phyloP scores from a whole-genome alignment of 805 yeast genomes.

The Ogataea parapolymorpha region DNA sequence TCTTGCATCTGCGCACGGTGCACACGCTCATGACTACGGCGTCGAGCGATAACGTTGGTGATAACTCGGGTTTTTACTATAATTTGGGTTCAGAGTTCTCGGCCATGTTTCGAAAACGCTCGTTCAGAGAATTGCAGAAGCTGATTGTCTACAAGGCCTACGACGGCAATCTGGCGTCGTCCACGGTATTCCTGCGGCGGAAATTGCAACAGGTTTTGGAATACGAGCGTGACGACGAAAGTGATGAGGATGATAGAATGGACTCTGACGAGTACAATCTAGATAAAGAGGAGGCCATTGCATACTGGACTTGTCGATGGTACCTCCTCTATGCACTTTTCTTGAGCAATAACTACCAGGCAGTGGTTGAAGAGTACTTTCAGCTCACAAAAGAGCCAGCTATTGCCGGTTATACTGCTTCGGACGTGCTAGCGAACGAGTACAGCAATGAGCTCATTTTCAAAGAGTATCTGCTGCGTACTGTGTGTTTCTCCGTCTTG shows the following conservation, averaged over 20 bases:
- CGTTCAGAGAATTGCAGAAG: constrained; percentile 19
- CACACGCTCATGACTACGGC: constrained; percentile 19
- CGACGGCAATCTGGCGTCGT: constrained; percentile 15
- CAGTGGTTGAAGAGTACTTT: constrained; percentile 23
- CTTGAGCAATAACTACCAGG: constrained; percentile 22
- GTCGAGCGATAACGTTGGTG: constrained; percentile 20
- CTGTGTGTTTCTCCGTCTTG: constrained; percentile 20
- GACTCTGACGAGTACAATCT: constrained; percentile 12
- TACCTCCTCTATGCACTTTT: constrained; percentile 26
- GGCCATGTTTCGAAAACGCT: constrained; percentile 9
- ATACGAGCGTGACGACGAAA: constrained; percentile 19
- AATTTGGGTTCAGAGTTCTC: constrained; percentile 21
- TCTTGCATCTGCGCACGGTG: constrained; percentile 10
- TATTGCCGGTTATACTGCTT: constrained; percentile 15
- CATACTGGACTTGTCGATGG: constrained; percentile 33
- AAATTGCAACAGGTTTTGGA: constrained; percentile 22
- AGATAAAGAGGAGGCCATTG: constrained; percentile 18
- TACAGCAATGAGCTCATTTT: constrained; percentile 19
- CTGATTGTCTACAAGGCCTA: constrained; percentile 20
- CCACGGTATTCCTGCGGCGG: constrained; percentile 15
- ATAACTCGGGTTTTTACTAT: constrained; percentile 18
- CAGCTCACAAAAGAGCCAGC: constrained; percentile 11
- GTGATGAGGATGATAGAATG: constrained; percentile 18
- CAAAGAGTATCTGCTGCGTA: constrained; percentile 18
- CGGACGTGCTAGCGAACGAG: constrained; percentile 16